These are phyloP conservation scores for Phytopythium chamaehyphon DNA, from an alignment of 352 stramenopile genomes.

Conservation along the genomic window DNA sequence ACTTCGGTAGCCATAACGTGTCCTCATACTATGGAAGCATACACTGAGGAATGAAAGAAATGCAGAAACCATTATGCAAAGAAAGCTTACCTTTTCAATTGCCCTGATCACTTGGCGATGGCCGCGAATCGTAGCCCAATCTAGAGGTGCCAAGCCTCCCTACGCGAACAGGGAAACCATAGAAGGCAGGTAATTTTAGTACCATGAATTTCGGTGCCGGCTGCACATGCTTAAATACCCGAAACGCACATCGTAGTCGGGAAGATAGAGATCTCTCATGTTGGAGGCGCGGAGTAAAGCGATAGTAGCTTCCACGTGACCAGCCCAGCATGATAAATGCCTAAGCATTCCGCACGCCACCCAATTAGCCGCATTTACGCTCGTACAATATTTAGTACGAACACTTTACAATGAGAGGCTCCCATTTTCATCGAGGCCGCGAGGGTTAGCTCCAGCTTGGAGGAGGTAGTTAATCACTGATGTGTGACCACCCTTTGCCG, in stretches of 20 bases:
- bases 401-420: slow-evolving; percentile 64
- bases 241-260: slow-evolving; percentile 64
- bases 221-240: too few relatives aligned
- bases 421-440: slow-evolving; percentile 59
- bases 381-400: too few relatives aligned
- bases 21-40: slow-evolving; percentile 42
- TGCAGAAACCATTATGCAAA: too few relatives aligned
- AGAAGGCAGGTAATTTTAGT: too few relatives aligned
- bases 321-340: slow-evolving; percentile 64
- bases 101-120: slow-evolving; percentile 42
- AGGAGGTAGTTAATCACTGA: slow-evolving; percentile 58
- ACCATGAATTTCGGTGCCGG: too few relatives aligned
- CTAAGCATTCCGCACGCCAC: too few relatives aligned
- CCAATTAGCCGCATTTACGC: too few relatives aligned
- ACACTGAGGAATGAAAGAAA: too few relatives aligned
- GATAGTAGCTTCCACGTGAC: slow-evolving; percentile 51
- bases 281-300: slow-evolving; percentile 43
- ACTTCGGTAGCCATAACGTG: slow-evolving; percentile 60
- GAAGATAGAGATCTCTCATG: slow-evolving; percentile 54
- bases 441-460: slow-evolving; percentile 36
- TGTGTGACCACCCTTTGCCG: slow-evolving; percentile 51
- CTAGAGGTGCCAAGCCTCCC: slow-evolving; percentile 40
- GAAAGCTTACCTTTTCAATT: slow-evolving; percentile 52
- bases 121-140: slow-evolving; percentile 50
- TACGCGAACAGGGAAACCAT: too few relatives aligned